Evolutionary conservation across 2,329 filamentous ascomycete genomes (phyloP).

Genomic region (Botrytis fabae): DNA sequence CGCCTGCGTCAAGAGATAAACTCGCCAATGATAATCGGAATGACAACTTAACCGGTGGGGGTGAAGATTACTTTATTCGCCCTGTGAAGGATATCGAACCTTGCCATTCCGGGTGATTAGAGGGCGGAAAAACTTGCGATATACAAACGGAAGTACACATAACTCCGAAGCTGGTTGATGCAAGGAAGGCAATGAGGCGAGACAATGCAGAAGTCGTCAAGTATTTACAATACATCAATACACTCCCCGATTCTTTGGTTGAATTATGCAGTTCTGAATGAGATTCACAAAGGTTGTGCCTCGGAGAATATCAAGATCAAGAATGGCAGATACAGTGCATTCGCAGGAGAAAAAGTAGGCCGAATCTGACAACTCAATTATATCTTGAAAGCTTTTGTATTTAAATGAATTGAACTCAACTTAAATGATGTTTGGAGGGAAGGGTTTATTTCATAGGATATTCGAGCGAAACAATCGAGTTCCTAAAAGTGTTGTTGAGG

Average conservation of each 20-base stretch:
- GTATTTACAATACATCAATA: not conserved
- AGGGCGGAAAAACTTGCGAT: not conserved
- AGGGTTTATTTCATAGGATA: not conserved
- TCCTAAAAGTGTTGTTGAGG: not conserved
- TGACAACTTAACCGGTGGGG: constrained; percentile 11
- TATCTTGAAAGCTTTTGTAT: not conserved
- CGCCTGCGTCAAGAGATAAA: not conserved
- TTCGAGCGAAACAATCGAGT: not conserved
- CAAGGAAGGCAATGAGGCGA: not conserved
- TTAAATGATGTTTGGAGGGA: not conserved
- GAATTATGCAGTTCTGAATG: not conserved
- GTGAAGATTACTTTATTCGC: not conserved
- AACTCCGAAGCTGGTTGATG: not conserved
- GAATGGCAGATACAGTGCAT: not conserved
- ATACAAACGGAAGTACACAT: not conserved
- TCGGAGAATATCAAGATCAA: not conserved
- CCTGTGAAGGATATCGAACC: not conserved
- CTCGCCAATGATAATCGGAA: constrained; percentile 10
- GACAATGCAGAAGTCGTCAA: not conserved
- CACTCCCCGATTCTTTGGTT: not conserved
- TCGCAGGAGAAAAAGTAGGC: not conserved
- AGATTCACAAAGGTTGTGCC: not conserved
- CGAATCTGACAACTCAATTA: not conserved
- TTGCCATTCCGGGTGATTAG: not conserved
- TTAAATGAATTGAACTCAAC: not conserved